Evolutionary conservation across 2,329 filamentous ascomycete species (phyloP), one percentile per base, ranked within the genome.

Genomic region (Aspergillus fructus): DNA sequence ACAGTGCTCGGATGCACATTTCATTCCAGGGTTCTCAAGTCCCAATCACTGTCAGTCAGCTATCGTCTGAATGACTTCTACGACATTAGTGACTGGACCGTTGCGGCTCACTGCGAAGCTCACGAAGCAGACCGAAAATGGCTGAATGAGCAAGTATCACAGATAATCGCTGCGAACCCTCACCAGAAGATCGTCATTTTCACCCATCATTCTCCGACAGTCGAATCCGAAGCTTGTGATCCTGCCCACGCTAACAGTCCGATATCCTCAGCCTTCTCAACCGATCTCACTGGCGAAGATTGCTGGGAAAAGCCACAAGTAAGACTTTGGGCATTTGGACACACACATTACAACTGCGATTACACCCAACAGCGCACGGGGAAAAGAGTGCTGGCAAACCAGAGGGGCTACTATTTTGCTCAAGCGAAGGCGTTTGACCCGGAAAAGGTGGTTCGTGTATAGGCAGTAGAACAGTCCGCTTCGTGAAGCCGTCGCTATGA

Each of bases 41-140:
- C 72, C n/a, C 70, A 76, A 6, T 60, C 64, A 7, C 68, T 73
- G 34, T 63, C 56, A 0, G 76, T 85, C 13, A 74, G 73, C 48
- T 64, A 75, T 37, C 72, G 77, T 0, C 61, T 85, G 8, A 81
- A 81, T 45, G 82, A 85, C 68, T 85, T 85, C 60, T 81, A 76
- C 61, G 64, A 76, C 1, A 83, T 75, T n/a, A 46, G 64, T 0
- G 61, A 71, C 48, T 77, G 74, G 72, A 66, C 66, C 2, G 64
- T 76, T 4, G 66, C 68, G 21, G 60, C 58, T 11, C 74, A 77
- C 56, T 63, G 59, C 27, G 60, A 59, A 5, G 67, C 68, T 3
- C 73, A 76, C 34, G 55, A 66, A 24, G 62, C 62, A 33, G 75
- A 78, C 49, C 61, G 76, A 3, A 51, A 49, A 13, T 78, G 75